A percentile compares a stretch with the other conserved stretches of the same genome.
Conservation (phyloP, 2,329 filamentous ascomycete genomes). For the Scorias spongiosa region DNA sequence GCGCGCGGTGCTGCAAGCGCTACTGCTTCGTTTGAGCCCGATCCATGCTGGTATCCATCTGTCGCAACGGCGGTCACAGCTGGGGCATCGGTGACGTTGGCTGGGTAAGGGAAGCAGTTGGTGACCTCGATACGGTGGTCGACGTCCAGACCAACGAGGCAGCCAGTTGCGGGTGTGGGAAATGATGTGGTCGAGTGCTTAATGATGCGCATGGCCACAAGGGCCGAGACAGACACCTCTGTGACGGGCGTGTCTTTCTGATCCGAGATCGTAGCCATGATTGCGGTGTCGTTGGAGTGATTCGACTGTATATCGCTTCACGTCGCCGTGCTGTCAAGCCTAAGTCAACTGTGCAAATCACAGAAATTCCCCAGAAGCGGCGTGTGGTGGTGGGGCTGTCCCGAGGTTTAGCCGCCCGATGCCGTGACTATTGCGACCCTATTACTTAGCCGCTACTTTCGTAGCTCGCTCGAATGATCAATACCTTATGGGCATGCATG, state of each 20-base stretch:
- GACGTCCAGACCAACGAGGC: conserved; percentile 84
- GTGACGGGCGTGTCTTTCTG: conserved; percentile 41
- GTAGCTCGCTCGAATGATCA: no score
- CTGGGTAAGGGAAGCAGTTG: conserved; percentile 88
- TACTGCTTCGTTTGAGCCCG: conserved; percentile 37
- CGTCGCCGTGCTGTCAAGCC: not conserved
- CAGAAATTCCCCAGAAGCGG: not conserved
- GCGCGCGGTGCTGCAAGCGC: conserved; percentile 81
- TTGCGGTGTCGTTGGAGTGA: not conserved
- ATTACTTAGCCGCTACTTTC: no score
- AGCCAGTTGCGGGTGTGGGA: conserved; percentile 77
- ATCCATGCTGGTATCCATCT: conserved; percentile 53
- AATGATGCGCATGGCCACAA: conserved; percentile 97
- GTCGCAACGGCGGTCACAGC: conserved; percentile 34
- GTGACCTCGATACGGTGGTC: conserved; percentile 73
- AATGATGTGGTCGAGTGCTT: conserved; percentile 84
- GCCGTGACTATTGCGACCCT: no score
- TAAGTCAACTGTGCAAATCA: not conserved
- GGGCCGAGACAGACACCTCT: conserved; percentile 84
- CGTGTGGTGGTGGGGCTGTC: not conserved
- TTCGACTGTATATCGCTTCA: not conserved
- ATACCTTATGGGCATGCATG: no score
- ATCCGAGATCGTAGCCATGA: conserved; percentile 13
- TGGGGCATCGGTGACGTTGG: conserved; percentile 48
- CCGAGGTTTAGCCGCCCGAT: not conserved